phyloP scores from a whole-genome alignment of 768 basidiomycete genomes.

The Zangia roseola region DNA sequence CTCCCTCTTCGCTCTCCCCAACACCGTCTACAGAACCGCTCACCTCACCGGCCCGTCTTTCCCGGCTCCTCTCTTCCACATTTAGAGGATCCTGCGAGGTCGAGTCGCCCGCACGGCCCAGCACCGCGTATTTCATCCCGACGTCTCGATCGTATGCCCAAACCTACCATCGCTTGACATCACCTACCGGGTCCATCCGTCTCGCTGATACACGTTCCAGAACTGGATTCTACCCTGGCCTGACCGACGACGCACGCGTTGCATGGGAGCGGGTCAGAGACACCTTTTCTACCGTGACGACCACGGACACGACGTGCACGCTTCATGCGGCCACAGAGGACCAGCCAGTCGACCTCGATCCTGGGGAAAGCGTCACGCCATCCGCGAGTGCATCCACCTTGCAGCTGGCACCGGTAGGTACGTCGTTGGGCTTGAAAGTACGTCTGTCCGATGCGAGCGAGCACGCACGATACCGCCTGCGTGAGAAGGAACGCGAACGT shows the following conservation, averaged over 20 bases:
- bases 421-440: constrained; percentile 13
- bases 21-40: constrained; percentile 17
- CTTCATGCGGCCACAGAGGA: constrained; percentile 2
- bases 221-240: constrained; percentile 4
- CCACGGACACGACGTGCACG: constrained; percentile 10
- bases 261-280: constrained; percentile 8
- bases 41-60: constrained; percentile 11
- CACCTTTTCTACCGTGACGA: constrained; percentile 22
- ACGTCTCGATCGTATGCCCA: constrained; percentile 17
- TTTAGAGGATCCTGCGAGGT: constrained; percentile 8
- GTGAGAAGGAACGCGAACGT: constrained; percentile 22
- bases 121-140: constrained; percentile 17
- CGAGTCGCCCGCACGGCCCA: constrained; percentile 11
- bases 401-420: constrained; percentile 5
- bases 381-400: neutral
- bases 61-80: constrained; percentile 23
- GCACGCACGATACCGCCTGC: constrained; percentile 17
- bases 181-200: constrained; percentile 4
- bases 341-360: constrained; percentile 1
- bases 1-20: constrained; percentile 12
- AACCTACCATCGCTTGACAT: constrained; percentile 8
- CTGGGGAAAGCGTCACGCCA: neutral
- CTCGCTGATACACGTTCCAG: constrained; percentile 15
- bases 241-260: too few relatives aligned
- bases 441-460: constrained; percentile 27